phyloP scores from a whole-genome alignment of 2,329 filamentous ascomycete genomes.

The Colletotrichum phormii region DNA sequence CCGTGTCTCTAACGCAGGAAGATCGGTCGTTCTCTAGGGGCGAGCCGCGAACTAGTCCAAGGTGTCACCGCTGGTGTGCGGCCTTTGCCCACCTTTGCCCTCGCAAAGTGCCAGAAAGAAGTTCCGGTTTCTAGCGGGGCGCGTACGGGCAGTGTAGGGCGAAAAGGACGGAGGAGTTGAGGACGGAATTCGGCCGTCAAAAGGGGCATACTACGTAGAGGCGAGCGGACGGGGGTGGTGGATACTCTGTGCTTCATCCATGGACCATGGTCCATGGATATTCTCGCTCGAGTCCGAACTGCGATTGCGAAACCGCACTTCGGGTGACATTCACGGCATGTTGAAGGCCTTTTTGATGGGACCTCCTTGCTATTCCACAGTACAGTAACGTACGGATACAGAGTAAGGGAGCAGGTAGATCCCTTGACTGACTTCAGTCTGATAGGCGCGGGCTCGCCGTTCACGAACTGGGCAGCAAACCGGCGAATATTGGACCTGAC shows the following conservation, averaged over 20 bases:
- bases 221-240: not conserved
- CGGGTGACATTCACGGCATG: conserved; percentile 14
- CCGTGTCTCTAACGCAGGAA: not conserved
- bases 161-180: not conserved
- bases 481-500: not conserved
- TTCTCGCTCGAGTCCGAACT: not conserved
- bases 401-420: no score
- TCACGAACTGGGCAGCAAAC: not conserved
- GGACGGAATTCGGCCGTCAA: conserved; percentile 32
- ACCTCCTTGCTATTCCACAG: not conserved
- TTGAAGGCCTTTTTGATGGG: conserved; percentile 3
- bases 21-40: conserved; percentile 26
- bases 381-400: not conserved
- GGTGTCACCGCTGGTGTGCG: not conserved
- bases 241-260: not conserved
- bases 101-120: not conserved
- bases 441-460: not conserved
- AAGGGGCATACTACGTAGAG: not conserved
- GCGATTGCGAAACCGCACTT: conserved; percentile 20
- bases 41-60: conserved; percentile 23
- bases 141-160: not conserved
- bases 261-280: not conserved
- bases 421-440: not conserved
- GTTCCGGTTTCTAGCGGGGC: not conserved
- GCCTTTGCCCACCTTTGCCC: not conserved